These are phyloP conservation scores for Pleurotus platypus DNA, from an alignment of 768 basidiomycete genomes.

Conservation along the genomic window DNA sequence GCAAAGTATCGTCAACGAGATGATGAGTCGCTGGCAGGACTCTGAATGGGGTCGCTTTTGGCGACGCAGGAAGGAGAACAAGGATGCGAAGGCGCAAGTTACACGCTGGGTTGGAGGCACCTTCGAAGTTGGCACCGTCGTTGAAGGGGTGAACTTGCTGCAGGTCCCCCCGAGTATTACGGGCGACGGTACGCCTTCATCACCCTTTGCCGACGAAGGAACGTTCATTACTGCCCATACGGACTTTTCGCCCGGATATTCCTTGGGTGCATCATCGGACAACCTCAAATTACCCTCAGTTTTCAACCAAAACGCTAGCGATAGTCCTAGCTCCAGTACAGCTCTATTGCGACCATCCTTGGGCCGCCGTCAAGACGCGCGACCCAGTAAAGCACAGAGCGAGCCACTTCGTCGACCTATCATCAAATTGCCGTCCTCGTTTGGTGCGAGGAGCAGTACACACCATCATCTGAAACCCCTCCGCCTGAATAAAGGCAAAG, in stretches of 20 bases:
- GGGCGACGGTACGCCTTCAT: not conserved
- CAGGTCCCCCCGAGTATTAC: slow-evolving; percentile 16
- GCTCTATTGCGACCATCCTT: slow-evolving; percentile 12
- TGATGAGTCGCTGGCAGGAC: slow-evolving; percentile 58
- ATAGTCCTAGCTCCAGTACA: slow-evolving; percentile 15
- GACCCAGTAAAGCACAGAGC: slow-evolving; percentile 12
- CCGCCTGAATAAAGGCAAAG: slow-evolving; percentile 23
- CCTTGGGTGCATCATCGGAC: not conserved
- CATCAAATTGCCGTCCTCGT: slow-evolving; percentile 16
- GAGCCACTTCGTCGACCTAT: slow-evolving; percentile 16
- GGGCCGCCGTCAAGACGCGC: not conserved
- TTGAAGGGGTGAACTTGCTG: slow-evolving; percentile 59
- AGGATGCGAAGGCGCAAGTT: slow-evolving; percentile 18
- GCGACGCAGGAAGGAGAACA: slow-evolving; percentile 30
- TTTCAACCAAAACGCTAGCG: not conserved
- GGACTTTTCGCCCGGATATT: slow-evolving; percentile 11
- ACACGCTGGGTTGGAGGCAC: slow-evolving; percentile 66
- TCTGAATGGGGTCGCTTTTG: slow-evolving; percentile 61
- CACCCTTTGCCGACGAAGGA: slow-evolving; percentile 13
- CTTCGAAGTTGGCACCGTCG: slow-evolving; percentile 75
- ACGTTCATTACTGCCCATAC: slow-evolving; percentile 25
- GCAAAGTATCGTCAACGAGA: slow-evolving; percentile 46
- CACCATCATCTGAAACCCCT: not conserved
- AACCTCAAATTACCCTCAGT: not conserved
- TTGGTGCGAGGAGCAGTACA: slow-evolving; percentile 1